These are phyloP conservation scores for Fraxinus sp. DNA, from an alignment of 305 asterid species.

Conservation along the genomic window DNA sequence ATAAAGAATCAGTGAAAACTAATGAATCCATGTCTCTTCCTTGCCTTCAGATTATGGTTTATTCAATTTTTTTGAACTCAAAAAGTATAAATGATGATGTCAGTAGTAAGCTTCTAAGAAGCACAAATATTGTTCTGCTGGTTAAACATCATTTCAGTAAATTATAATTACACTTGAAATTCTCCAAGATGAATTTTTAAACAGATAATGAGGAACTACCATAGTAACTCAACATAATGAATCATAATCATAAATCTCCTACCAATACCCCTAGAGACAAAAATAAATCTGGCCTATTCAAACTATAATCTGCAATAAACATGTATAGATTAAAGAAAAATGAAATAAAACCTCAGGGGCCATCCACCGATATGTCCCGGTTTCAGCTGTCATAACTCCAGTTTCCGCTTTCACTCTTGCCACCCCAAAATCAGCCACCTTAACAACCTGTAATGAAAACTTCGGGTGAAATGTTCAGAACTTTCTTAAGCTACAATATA, in stretches of 20 bases:
- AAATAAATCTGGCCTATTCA: background rate
- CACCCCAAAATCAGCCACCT: conserved; percentile 97
- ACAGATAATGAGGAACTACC: background rate
- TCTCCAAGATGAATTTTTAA: background rate
- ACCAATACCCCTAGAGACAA: background rate
- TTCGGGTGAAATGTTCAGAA: conserved; percentile 9
- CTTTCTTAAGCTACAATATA: conserved; percentile 13
- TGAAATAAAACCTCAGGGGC: conserved; percentile 77
- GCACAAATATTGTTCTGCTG: background rate
- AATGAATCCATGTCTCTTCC: background rate
- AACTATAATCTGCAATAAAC: background rate
- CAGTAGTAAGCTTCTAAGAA: background rate
- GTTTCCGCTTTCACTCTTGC: conserved; percentile 91
- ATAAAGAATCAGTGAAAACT: background rate
- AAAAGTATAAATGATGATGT: background rate
- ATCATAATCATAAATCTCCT: background rate
- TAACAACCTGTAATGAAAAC: conserved; percentile 61
- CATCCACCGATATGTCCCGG: conserved; percentile 98
- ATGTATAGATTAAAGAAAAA: background rate
- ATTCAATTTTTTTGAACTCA: background rate
- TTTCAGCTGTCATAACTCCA: conserved; percentile 98
- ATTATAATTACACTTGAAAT: background rate
- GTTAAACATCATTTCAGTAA: background rate
- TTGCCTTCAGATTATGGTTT: conserved; percentile 13
- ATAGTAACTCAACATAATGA: background rate